These are phyloP conservation scores for Theileria luwenshuni DNA, from an alignment of 169 alveolate species.

Conservation along the genomic window DNA sequence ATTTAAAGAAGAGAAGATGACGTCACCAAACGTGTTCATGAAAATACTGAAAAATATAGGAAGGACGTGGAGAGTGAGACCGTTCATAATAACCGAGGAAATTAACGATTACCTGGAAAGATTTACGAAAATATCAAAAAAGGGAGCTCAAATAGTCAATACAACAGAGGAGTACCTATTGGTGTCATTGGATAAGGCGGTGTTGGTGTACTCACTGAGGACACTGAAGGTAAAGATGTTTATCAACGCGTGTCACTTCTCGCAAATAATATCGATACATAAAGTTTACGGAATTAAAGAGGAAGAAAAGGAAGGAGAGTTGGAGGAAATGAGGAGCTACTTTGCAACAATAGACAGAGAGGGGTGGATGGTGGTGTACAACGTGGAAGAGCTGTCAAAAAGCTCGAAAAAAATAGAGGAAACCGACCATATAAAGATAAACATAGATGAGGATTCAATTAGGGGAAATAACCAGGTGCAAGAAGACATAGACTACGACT, in stretches of 20 bases:
- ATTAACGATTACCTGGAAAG: slow-evolving; percentile 17
- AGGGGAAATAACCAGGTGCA: neutral
- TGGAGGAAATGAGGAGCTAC: slow-evolving; percentile 36
- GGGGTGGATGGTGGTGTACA: slow-evolving; percentile 43
- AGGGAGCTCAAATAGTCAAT: neutral
- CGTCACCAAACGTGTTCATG: slow-evolving; percentile 12
- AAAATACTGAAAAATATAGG: neutral
- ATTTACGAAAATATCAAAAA: neutral
- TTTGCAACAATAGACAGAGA: slow-evolving; percentile 36
- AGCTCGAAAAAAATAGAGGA: neutral
- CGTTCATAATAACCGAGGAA: slow-evolving; percentile 12
- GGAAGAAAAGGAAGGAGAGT: slow-evolving; percentile 26
- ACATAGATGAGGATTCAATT: slow-evolving; percentile 10
- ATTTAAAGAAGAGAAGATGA: slow-evolving; percentile 14
- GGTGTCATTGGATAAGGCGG: neutral
- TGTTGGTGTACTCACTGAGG: slow-evolving; percentile 48
- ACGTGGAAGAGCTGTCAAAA: slow-evolving; percentile 5
- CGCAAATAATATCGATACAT: slow-evolving; percentile 33
- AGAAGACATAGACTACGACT: neutral
- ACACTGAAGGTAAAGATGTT: slow-evolving; percentile 10
- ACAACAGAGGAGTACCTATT: slow-evolving; percentile 36
- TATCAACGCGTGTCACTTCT: slow-evolving; percentile 21
- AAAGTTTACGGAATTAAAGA: slow-evolving; percentile 32
- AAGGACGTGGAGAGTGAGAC: slow-evolving; percentile 13
- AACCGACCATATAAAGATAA: slow-evolving; percentile 6